These are phyloP conservation scores for Phytopythium aichiense DNA, from an alignment of 352 stramenopile species.

Conservation along the genomic window DNA sequence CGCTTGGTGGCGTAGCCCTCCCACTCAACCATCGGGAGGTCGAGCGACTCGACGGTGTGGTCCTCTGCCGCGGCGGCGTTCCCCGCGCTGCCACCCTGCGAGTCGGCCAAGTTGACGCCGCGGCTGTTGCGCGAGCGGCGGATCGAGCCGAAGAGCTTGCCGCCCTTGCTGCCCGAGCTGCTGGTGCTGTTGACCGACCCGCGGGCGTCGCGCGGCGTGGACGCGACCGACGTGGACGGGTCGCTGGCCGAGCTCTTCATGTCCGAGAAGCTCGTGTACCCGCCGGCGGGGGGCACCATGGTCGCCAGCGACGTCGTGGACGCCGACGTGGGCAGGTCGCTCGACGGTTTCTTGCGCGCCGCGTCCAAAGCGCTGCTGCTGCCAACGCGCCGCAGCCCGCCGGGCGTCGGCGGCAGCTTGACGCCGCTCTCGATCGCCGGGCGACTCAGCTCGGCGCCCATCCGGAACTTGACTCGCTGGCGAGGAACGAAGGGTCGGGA, in stretches of 20 bases:
- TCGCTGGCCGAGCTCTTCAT: constrained; percentile 1
- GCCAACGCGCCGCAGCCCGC: constrained; percentile 54
- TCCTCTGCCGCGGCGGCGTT: constrained; percentile 27
- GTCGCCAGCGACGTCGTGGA: constrained; percentile 57
- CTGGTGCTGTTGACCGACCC: constrained; percentile 29
- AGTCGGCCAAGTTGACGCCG: constrained; percentile 14
- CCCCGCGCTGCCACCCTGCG: constrained; percentile 10
- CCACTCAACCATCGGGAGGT: constrained; percentile 86
- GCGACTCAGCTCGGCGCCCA: constrained; percentile 74
- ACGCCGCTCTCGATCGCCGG: constrained; percentile 11
- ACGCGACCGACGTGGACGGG: constrained; percentile 1
- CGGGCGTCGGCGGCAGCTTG: constrained; percentile 3
- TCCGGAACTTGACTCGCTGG: too few species aligned
- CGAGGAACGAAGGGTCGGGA: too few species aligned
- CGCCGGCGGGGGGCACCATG: constrained; percentile 20
- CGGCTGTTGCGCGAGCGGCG: constrained; percentile 39
- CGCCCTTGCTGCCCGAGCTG: constrained; percentile 42
- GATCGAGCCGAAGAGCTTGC: constrained; percentile 56
- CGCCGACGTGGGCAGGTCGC: constrained; percentile 37
- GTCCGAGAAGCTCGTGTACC: constrained; percentile 9
- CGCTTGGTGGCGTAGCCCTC: constrained; percentile 90
- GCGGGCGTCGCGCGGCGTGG: constrained; percentile 9
- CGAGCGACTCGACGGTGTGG: constrained; percentile 67
- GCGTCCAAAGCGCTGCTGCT: constrained; percentile 60
- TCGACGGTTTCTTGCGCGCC: constrained; percentile 23